These are phyloP conservation scores for Paxillus involutus DNA, from an alignment of 768 basidiomycete species.

Conservation along the genomic window DNA sequence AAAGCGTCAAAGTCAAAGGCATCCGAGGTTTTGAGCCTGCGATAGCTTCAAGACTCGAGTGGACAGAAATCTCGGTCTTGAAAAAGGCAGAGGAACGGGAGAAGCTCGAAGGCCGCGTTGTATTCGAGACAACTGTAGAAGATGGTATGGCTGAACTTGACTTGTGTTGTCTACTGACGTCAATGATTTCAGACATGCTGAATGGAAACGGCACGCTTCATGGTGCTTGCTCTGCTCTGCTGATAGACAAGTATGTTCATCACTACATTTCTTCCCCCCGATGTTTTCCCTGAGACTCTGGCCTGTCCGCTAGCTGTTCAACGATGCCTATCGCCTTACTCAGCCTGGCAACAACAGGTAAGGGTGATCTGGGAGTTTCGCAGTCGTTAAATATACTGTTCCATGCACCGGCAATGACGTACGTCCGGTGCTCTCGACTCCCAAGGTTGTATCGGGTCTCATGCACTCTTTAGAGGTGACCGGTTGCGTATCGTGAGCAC, in stretches of 20 bases:
- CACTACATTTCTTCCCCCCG: neutral
- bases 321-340: conserved; percentile 43
- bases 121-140: conserved; percentile 41
- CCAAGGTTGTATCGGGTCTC: neutral
- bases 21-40: conserved; percentile 22
- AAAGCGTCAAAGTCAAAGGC: conserved; percentile 6
- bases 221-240: conserved; percentile 53
- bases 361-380: conserved; percentile 40
- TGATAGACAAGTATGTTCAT: conserved; percentile 50
- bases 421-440: neutral
- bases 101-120: conserved; percentile 45
- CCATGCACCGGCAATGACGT: conserved; percentile 56
- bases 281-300: neutral
- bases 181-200: conserved; percentile 48
- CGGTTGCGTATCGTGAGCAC: conserved; percentile 51
- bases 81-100: conserved; percentile 45
- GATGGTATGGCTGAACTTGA: conserved; percentile 34
- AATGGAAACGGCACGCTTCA: conserved; percentile 49
- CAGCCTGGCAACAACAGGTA: conserved; percentile 25
- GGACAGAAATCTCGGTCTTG: conserved; percentile 43
- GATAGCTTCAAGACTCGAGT: conserved; percentile 24
- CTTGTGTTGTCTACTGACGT: conserved; percentile 1
- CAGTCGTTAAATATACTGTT: conserved; percentile 54
- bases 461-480: conserved; percentile 39
- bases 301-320: conserved; percentile 42